Base-by-base conservation (phyloP, 495 filamentous ascomycete species). In the Talaromyces nanjingensis region DNA sequence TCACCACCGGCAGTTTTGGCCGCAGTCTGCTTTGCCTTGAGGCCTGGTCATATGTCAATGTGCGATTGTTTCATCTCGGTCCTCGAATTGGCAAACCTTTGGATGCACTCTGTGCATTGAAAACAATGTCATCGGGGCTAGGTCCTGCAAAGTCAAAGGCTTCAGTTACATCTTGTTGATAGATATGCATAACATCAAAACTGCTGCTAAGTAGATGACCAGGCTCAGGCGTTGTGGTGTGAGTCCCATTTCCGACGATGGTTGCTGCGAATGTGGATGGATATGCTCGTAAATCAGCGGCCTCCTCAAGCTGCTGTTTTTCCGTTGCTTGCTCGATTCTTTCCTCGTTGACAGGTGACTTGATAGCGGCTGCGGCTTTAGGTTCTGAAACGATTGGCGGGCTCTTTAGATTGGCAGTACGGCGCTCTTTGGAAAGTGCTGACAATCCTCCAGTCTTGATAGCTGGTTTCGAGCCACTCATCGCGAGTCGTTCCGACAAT, bases 91-190 rank as follows among this genome's bases (percentile, higher is more conserved):
- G 74, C 79, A 88, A 89, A 96, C 91, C 88, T 92, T 94, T 94
- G 74, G 82, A 77, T 66, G 75, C 76, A 61, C 80, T 88, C 76
- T 97, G 94, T 65, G 94, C 94, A 72, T 87, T 85, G 47, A 88
- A 77, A 64, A 98, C 89, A 65, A 93, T 79, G 76, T 97, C 96
- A 76, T 98, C 94, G 68, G 94, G 94, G 73, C 93, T 97, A 62
- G 94, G 94, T 65, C 83, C 90, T 85, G 88, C 79, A 79, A 98
- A 98, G 60, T 87, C 86, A 76, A 79, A 81, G 45, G 73, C 71
- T 76, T 85, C 75, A 81, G 79, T 71, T 74, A 77, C 70, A 59
- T 78, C 56, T 62, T 74, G 70, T 67, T 72, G 74, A 72, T 77
- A 71, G 67, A 79, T 74, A 82, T 83, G 66, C 78, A 86, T 71